phyloP scores from a whole-genome alignment of 2,329 filamentous ascomycete genomes.

The Myriosclerotinia curreyana region DNA sequence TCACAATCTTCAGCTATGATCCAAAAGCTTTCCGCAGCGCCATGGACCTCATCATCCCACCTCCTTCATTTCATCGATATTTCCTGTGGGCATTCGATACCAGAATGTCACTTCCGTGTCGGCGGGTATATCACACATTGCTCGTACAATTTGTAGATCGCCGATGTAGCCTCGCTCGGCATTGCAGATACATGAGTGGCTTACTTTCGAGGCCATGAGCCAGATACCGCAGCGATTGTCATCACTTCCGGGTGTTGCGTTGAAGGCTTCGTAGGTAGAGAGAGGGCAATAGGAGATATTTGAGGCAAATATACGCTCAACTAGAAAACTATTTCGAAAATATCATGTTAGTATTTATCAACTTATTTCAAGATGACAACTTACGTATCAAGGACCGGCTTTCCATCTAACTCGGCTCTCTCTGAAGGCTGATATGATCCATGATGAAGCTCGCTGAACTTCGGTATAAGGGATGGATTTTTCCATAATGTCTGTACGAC shows the following conservation, averaged over 20 bases:
- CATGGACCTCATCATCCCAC: too few species aligned
- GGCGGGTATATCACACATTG: constrained; percentile 24
- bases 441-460: constrained; percentile 21
- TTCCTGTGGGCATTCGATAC: constrained; percentile 21
- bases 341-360: neutral
- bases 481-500: constrained; percentile 24
- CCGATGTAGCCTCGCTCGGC: constrained; percentile 26
- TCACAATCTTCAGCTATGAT: too few species aligned
- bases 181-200: constrained; percentile 30
- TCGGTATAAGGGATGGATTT: constrained; percentile 22
- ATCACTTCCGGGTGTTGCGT: too few species aligned
- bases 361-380: constrained; percentile 2
- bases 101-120: constrained; percentile 26
- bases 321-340: constrained; percentile 17
- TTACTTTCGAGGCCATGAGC: constrained; percentile 27
- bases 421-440: constrained; percentile 21
- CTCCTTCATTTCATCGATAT: constrained; percentile 21
- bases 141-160: constrained; percentile 26
- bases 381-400: constrained; percentile 25
- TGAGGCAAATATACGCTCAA: constrained; percentile 24
- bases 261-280: constrained; percentile 22
- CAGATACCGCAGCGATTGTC: constrained; percentile 30
- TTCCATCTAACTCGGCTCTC: constrained; percentile 14
- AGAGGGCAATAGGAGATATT: constrained; percentile 26
- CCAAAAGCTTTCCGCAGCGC: too few species aligned